phyloP scores from a whole-genome alignment of 2,329 filamentous ascomycete genomes.

The Juglanconis juglandina region DNA sequence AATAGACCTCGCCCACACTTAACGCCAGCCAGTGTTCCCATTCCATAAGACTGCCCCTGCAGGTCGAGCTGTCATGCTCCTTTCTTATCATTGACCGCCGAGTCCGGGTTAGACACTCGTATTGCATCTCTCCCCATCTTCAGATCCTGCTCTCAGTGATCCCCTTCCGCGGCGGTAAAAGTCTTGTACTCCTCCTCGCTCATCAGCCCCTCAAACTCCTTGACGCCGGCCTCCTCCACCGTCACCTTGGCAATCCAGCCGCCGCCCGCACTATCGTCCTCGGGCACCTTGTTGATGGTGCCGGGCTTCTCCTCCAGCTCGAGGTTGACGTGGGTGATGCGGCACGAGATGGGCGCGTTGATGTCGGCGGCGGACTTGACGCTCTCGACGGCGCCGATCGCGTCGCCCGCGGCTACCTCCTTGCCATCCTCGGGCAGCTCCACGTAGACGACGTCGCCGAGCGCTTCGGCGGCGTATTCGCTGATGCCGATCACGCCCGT shows the following conservation, averaged over 20 bases:
- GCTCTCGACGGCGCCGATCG: constrained; percentile 92
- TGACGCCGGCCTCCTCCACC: constrained; percentile 61
- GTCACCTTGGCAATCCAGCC: constrained; percentile 92
- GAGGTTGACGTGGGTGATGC: constrained; percentile 69
- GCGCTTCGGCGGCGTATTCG: constrained; percentile 82
- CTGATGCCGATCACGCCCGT: constrained; percentile 82
- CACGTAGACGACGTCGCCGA: constrained; percentile 96
- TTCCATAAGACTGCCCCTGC: constrained; percentile 12
- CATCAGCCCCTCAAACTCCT: constrained; percentile 75
- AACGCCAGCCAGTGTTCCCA: constrained; percentile 15
- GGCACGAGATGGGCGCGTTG: constrained; percentile 80
- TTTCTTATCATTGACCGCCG: background rate
- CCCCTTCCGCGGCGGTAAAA: constrained; percentile 54
- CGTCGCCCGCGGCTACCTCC: constrained; percentile 71
- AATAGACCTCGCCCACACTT: constrained; percentile 5
- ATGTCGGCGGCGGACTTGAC: constrained; percentile 99
- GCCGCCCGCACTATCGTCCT: constrained; percentile 69
- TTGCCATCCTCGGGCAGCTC: constrained; percentile 76
- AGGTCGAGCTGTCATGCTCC: constrained; percentile 29
- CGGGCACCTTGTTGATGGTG: constrained; percentile 84
- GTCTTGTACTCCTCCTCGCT: constrained; percentile 71
- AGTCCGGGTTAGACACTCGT: no score
- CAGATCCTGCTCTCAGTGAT: constrained; percentile 31
- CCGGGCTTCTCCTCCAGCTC: constrained; percentile 79
- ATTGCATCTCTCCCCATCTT: background rate